Percentiles rank a stretch among this genome's conserved stretches.
phyloP scores from a whole-genome alignment of 805 yeast species.

The Wickerhamomyces canadensis region DNA sequence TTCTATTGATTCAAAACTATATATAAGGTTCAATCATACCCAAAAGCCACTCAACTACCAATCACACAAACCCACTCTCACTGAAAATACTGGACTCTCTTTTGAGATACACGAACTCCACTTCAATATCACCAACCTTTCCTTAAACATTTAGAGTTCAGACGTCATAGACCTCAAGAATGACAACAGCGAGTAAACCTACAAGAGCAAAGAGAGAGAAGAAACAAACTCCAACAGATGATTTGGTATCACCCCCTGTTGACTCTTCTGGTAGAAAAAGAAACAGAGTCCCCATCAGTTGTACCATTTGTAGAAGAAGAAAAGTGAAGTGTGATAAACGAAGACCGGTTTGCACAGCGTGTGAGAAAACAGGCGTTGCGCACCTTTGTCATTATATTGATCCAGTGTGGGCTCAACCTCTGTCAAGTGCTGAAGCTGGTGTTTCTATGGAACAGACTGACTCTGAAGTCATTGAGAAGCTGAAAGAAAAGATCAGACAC shows the following conservation, averaged over 20 bases:
- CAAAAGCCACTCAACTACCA: no score
- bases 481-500: conserved; percentile 49
- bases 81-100: no score
- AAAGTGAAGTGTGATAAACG: conserved; percentile 46
- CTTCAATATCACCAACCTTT: no score
- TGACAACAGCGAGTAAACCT: no score
- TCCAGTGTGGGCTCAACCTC: conserved; percentile 54
- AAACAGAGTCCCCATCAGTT: conserved; percentile 43
- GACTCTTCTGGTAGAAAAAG: conserved; percentile 24
- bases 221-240: not conserved
- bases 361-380: conserved; percentile 52
- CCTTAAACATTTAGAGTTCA: no score
- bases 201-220: not conserved
- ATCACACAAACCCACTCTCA: no score
- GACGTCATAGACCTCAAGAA: no score
- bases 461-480: conserved; percentile 37
- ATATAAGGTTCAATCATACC: no score
- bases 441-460: conserved; percentile 39
- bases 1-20: no score
- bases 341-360: conserved; percentile 52
- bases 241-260: no score
- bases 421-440: conserved; percentile 36
- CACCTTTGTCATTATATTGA: conserved; percentile 54
- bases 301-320: conserved; percentile 43
- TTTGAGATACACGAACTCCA: no score